A percentile compares a stretch with the other conserved stretches of the same genome.
phyloP scores from a whole-genome alignment of 176 grass and related monocot species.

The Elaeis guineensis region DNA sequence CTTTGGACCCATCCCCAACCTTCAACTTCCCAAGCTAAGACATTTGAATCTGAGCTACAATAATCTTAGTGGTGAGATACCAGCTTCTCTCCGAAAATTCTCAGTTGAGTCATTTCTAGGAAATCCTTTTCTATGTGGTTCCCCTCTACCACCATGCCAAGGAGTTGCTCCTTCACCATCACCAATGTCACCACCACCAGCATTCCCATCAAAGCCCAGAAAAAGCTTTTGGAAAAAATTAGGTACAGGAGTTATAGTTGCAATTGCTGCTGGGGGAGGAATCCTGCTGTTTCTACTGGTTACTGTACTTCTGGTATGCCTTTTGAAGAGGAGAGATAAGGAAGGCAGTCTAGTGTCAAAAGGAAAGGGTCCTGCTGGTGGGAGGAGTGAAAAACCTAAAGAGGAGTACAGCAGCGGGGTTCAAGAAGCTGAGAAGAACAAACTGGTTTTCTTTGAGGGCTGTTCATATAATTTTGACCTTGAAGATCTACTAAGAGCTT shows the following conservation, averaged over 20 bases:
- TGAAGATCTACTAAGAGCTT: constrained; percentile 91
- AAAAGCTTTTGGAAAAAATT: constrained; percentile 68
- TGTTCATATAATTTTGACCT: constrained; percentile 94
- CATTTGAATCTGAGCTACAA: constrained; percentile 96
- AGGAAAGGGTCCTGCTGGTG: constrained; percentile 57
- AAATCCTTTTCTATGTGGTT: constrained; percentile 73
- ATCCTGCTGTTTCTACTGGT: constrained; percentile 57
- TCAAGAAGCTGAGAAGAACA: constrained; percentile 90
- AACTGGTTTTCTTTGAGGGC: constrained; percentile 81
- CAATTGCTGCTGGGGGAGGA: constrained; percentile 45
- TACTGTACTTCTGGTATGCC: constrained; percentile 48
- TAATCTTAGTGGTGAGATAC: constrained; percentile 84
- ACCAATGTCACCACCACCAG: constrained; percentile 32
- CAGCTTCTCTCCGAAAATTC: constrained; percentile 62
- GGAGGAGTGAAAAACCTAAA: constrained; percentile 66
- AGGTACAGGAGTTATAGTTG: constrained; percentile 52
- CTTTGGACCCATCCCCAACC: constrained; percentile 64
- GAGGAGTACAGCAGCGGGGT: constrained; percentile 86
- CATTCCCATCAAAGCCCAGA: constrained; percentile 23
- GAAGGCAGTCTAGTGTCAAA: constrained; percentile 43
- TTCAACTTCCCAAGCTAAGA: constrained; percentile 68
- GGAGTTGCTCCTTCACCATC: constrained; percentile 53
- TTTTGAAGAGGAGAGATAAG: constrained; percentile 50
- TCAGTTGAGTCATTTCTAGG: constrained; percentile 65
- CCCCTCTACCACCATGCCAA: constrained; percentile 50